Conservation (phyloP, 306 rosid species). For the Rubus idaeus region DNA sequence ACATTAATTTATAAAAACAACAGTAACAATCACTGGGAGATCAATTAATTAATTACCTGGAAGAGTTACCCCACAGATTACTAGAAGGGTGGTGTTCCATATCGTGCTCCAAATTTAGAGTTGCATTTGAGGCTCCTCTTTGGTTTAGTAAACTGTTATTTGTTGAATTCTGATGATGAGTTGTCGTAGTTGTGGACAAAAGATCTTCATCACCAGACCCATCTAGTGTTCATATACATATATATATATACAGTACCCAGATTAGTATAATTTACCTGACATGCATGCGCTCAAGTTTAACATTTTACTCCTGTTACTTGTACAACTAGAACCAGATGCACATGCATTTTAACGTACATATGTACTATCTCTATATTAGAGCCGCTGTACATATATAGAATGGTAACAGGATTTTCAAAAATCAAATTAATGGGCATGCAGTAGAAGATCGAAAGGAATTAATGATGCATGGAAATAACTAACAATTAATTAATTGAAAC, state of each 20-base stretch:
- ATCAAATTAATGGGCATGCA: neutral
- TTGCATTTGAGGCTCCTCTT: slow-evolving; percentile 42
- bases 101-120: slow-evolving; percentile 47
- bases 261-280: neutral
- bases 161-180: slow-evolving; percentile 38
- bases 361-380: neutral
- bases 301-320: neutral
- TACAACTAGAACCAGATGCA: neutral
- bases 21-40: neutral
- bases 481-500: neutral
- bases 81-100: slow-evolving; percentile 43
- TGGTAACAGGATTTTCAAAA: neutral
- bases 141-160: slow-evolving; percentile 39
- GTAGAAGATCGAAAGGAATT: neutral
- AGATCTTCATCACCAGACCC: slow-evolving; percentile 78
- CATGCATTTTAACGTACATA: neutral
- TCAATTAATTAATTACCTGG: slow-evolving; percentile 46
- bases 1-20: neutral
- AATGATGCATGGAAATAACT: slow-evolving; percentile 31
- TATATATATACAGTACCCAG: neutral
- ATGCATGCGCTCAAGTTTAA: neutral
- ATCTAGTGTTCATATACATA: slow-evolving; percentile 37
- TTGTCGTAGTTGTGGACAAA: slow-evolving; percentile 46
- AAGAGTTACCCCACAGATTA: slow-evolving; percentile 60
- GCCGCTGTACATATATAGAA: neutral